Base-by-base conservation (phyloP, 1,284 basidiomycete species). In the Kalmanozyma brasiliensis region DNA sequence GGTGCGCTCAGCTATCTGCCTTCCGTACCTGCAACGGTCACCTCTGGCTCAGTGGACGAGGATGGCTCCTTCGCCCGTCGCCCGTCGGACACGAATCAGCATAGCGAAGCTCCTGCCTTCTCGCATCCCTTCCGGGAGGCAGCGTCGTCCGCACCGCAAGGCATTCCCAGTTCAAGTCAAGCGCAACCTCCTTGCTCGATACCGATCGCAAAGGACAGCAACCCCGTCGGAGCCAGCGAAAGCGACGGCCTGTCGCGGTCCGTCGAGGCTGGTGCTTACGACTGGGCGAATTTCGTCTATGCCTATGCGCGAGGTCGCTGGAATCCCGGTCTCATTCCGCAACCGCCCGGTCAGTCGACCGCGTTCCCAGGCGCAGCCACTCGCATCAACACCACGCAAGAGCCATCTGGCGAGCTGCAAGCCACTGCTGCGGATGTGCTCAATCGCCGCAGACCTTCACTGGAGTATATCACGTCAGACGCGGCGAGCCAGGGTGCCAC, bases 221-320 rank as follows among this genome's bases (percentile, higher is more conserved):
- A 35, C 14, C 8, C 42, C 2, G 20, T 17, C 7, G 19, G 16
- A 20, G 44, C 44, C 33, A 43, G 40, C 19, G 36, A 42, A 16
- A 7, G 16, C 2, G 23, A 32, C 16, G 29, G 6, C 4, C 22
- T 40, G 8, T 30, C 38, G n/a, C 52, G 44, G 23, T 14, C 29
- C n/a, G 40, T 59, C 40, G 66, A 69, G n/a, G 33, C 64, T 19
- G 69, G 69, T 4, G 46, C 59, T 11, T 76, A 78, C 43, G 77
- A 79, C 51, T 79, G 77, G 77, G 76, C 77, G 38, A 79, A 76
- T 41, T 79, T 79, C 33, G 66, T 78, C 17, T 76, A 68, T 41
- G 77, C 77, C 4, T 79, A 79, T 26, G 67, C 74, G 11, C 61
- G 76, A 22, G 77, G 77, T 8, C 59, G 68, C 17, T 79, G 77